phyloP scores from a whole-genome alignment of 2,329 filamentous ascomycete genomes.

The Ustilaginoidea virens region DNA sequence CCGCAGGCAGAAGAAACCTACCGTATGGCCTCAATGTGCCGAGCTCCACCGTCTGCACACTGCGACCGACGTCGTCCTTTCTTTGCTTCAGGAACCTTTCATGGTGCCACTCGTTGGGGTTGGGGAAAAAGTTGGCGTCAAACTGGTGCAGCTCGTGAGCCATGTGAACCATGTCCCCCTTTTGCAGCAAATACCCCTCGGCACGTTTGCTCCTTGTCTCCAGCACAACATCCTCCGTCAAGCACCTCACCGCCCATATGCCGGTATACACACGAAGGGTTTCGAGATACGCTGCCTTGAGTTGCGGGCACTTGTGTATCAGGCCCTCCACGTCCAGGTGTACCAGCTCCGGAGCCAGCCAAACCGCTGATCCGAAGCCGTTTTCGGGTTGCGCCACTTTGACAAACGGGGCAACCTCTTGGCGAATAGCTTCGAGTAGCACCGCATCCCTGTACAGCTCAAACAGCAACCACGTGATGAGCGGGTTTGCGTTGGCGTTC shows the following conservation, averaged over 20 bases:
- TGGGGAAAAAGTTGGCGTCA: conserved; percentile 17
- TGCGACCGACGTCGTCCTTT: conserved; percentile 11
- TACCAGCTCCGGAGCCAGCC: conserved; percentile 18
- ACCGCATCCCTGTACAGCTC: conserved; percentile 23
- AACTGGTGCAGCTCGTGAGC: conserved; percentile 19
- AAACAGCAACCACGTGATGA: conserved; percentile 25
- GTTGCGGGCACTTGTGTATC: conserved; percentile 19
- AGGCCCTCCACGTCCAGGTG: conserved; percentile 21
- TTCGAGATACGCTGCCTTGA: conserved; percentile 25
- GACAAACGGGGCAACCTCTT: conserved; percentile 20
- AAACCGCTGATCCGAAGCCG: conserved; percentile 20
- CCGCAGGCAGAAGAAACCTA: conserved; percentile 10
- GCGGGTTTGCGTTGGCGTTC: conserved; percentile 21
- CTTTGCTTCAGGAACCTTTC: conserved; percentile 16
- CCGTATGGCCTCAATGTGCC: conserved; percentile 18
- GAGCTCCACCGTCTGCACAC: conserved; percentile 9
- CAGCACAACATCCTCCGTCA: conserved; percentile 18
- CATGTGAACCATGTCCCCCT: conserved; percentile 20
- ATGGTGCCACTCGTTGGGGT: conserved; percentile 19
- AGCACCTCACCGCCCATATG: conserved; percentile 14
- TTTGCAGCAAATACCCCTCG: conserved; percentile 15
- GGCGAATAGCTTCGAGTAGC: conserved; percentile 21
- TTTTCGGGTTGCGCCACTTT: conserved; percentile 17
- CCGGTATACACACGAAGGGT: conserved; percentile 23
- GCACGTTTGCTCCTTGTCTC: conserved; percentile 9